Percentiles rank a stretch among this genome's conserved stretches.
Conservation (phyloP, 306 rosid species). For the Vigna unguiculata region DNA sequence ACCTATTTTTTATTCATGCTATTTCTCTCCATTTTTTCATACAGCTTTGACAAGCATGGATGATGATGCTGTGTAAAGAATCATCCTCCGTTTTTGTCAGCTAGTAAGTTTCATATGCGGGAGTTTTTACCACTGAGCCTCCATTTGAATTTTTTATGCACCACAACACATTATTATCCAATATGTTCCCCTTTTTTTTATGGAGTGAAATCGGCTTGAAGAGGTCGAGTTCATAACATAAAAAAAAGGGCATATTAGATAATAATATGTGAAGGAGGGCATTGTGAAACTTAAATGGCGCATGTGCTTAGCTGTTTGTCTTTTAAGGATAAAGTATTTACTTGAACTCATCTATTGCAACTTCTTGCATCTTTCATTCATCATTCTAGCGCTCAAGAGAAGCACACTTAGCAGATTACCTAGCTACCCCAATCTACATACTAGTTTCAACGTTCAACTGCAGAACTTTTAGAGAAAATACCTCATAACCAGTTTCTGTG, state of each 20-base stretch:
- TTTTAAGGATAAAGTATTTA: background rate
- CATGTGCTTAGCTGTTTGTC: background rate
- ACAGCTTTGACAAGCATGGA: slow-evolving; percentile 3
- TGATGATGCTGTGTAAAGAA: slow-evolving; percentile 16
- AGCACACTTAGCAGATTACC: slow-evolving; percentile 13
- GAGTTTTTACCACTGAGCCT: too few relatives aligned
- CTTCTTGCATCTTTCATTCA: background rate
- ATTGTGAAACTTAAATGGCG: background rate
- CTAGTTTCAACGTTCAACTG: slow-evolving; percentile 24
- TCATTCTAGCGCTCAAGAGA: slow-evolving; percentile 22
- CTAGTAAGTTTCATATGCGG: slow-evolving; percentile 6
- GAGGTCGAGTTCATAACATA: too few relatives aligned
- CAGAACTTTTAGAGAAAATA: slow-evolving; percentile 36
- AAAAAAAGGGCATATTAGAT: too few relatives aligned
- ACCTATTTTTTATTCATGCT: too few relatives aligned
- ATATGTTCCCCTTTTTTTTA: too few relatives aligned
- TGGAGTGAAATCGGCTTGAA: too few relatives aligned
- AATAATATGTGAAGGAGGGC: too few relatives aligned
- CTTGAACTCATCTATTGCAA: background rate
- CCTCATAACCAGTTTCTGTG: slow-evolving; percentile 80
- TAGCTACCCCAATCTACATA: slow-evolving; percentile 17
- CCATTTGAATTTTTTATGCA: too few relatives aligned
- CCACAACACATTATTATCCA: too few relatives aligned
- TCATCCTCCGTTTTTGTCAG: slow-evolving; percentile 17
- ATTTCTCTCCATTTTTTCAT: too few relatives aligned